Percentiles rank a stretch among this genome's conserved stretches.
These are phyloP conservation scores for Flaveria brownii DNA, from an alignment of 129 eudicot species.

Conservation along the genomic window DNA sequence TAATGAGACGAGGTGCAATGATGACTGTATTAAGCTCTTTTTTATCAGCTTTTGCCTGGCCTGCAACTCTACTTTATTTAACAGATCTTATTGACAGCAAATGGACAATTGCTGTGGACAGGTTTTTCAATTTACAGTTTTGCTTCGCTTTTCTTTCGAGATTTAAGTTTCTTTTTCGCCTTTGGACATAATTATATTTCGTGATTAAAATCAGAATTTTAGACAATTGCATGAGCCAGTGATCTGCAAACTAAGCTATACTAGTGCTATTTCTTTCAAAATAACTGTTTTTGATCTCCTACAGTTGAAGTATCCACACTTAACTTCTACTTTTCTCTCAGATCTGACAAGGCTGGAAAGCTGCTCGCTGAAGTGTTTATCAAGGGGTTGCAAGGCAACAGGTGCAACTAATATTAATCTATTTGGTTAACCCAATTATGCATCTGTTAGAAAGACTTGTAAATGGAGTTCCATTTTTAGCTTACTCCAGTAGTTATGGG, in stretches of 20 bases:
- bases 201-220: constrained; percentile 2
- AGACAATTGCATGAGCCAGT: constrained; percentile 3
- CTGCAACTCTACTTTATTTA: constrained; percentile 70
- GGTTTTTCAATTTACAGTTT: constrained; percentile 51
- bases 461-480: constrained; percentile 12
- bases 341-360: constrained; percentile 99
- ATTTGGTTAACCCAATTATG: background rate
- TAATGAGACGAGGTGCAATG: constrained; percentile 98
- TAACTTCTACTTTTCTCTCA: constrained; percentile 24
- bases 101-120: constrained; percentile 94
- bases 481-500: constrained; percentile 2
- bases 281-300: background rate
- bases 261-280: background rate
- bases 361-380: constrained; percentile 87
- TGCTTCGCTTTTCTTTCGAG: background rate
- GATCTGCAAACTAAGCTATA: constrained; percentile 7
- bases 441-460: background rate
- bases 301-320: constrained; percentile 5
- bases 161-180: background rate
- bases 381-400: constrained; percentile 92
- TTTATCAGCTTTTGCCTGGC: constrained; percentile 94
- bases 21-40: constrained; percentile 83
- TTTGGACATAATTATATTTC: background rate
- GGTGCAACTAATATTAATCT: constrained; percentile 38
- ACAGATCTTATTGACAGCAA: constrained; percentile 92